phyloP scores from a whole-genome alignment of 2,329 filamentous ascomycete species.

The Cladobotryum protrusum region DNA sequence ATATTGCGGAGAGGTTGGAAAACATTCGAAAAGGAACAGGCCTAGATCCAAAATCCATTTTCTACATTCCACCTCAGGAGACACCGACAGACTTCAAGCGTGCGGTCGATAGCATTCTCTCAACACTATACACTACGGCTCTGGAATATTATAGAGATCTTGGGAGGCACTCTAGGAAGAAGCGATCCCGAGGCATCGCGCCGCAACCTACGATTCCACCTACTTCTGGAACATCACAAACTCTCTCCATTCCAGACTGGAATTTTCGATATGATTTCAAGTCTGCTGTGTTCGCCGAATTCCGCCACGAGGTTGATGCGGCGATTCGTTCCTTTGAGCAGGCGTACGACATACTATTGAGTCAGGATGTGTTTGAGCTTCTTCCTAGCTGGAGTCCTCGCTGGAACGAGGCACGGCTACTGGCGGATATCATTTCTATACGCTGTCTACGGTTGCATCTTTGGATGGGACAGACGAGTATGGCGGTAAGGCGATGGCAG shows the following conservation, averaged over 20 bases:
- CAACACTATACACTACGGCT: conserved; percentile 64
- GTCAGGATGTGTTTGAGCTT: conserved; percentile 76
- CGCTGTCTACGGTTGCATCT: conserved; percentile 77
- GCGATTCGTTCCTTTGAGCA: conserved; percentile 80
- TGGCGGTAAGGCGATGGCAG: conserved; percentile 75
- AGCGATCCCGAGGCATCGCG: conserved; percentile 70
- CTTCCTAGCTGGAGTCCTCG: conserved; percentile 85
- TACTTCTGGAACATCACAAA: conserved; percentile 77
- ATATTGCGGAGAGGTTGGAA: conserved; percentile 62
- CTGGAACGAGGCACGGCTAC: conserved; percentile 86
- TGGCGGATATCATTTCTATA: conserved; percentile 76
- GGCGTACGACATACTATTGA: conserved; percentile 77
- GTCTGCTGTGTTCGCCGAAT: conserved; percentile 82
- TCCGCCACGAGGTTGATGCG: conserved; percentile 84
- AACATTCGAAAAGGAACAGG: conserved; percentile 73
- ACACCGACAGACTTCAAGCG: conserved; percentile 65
- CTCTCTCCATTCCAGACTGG: conserved; percentile 81
- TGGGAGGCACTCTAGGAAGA: conserved; percentile 85
- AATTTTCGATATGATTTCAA: conserved; percentile 95
- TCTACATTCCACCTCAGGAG: conserved; percentile 71
- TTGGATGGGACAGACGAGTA: conserved; percentile 71
- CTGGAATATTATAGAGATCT: conserved; percentile 92
- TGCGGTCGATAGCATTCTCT: conserved; percentile 67
- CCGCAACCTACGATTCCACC: conserved; percentile 79
- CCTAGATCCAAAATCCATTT: conserved; percentile 77